phyloP scores from a whole-genome alignment of 2,329 filamentous ascomycete species.

The Talaromyces sp. region DNA sequence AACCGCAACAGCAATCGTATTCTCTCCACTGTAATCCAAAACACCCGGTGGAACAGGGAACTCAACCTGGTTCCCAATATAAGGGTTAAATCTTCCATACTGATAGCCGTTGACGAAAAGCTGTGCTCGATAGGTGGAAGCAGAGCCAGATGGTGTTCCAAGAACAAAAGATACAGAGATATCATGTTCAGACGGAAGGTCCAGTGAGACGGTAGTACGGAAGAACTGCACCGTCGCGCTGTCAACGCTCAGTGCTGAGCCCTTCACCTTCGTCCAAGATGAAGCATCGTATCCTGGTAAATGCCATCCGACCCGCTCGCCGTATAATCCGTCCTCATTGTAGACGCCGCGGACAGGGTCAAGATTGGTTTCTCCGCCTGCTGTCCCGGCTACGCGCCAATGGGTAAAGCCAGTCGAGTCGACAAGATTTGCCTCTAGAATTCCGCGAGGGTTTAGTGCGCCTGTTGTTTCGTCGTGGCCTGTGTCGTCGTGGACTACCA shows the following conservation, averaged over 20 bases:
- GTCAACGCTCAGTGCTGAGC: conserved; percentile 46
- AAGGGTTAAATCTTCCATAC: conserved; percentile 62
- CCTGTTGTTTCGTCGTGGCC: conserved; percentile 35
- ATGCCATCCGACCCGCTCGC: conserved; percentile 62
- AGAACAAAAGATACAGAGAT: conserved; percentile 61
- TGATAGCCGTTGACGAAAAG: conserved; percentile 69
- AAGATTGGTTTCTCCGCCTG: conserved; percentile 55
- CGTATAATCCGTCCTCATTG: conserved; percentile 62
- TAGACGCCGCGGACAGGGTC: conserved; percentile 60
- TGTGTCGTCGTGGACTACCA: conserved; percentile 62
- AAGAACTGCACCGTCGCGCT: conserved; percentile 60
- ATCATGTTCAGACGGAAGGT: conserved; percentile 56
- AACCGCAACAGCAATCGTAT: conserved; percentile 60
- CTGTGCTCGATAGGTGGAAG: conserved; percentile 54
- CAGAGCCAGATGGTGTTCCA: conserved; percentile 44
- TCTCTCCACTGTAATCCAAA: conserved; percentile 60
- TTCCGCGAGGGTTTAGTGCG: conserved; percentile 34
- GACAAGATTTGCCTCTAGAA: conserved; percentile 52
- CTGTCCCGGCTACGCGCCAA: conserved; percentile 63
- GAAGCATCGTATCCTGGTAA: conserved; percentile 59
- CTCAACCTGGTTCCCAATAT: conserved; percentile 62
- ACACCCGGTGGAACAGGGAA: conserved; percentile 65
- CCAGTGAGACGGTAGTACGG: conserved; percentile 55
- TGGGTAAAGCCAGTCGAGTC: conserved; percentile 55
- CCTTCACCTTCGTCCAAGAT: conserved; percentile 41